These are phyloP conservation scores for Cladosporium sp. DNA, from an alignment of 2,329 filamentous ascomycete species.

Conservation along the genomic window DNA sequence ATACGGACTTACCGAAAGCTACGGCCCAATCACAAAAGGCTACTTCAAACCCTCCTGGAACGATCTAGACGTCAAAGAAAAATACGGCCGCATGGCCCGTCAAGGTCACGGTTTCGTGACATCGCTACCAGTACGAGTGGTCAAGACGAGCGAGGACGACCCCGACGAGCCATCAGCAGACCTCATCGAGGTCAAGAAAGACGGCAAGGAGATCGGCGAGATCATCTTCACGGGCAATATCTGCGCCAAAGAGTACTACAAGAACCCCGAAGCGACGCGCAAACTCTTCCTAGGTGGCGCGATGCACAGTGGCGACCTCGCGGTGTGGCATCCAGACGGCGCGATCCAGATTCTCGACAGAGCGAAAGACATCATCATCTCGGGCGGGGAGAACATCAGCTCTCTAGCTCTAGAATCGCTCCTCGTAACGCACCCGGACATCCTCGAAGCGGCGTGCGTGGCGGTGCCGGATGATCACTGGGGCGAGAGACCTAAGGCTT, in stretches of 20 bases:
- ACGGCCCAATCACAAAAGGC: slow-evolving; percentile 91
- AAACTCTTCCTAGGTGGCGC: slow-evolving; percentile 86
- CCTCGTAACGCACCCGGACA: slow-evolving; percentile 79
- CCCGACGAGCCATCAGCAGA: slow-evolving; percentile 38
- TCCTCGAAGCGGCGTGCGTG: slow-evolving; percentile 89
- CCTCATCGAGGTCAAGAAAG: slow-evolving; percentile 61
- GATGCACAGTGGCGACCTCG: slow-evolving; percentile 84
- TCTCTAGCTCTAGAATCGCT: slow-evolving; percentile 87
- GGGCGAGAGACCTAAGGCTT: slow-evolving; percentile 95
- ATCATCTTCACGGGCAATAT: slow-evolving; percentile 90
- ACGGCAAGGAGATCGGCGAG: slow-evolving; percentile 74
- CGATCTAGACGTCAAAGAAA: slow-evolving; percentile 64
- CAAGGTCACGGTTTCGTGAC: slow-evolving; percentile 91
- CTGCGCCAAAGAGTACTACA: slow-evolving; percentile 86
- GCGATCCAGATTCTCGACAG: slow-evolving; percentile 88
- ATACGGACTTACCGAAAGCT: slow-evolving; percentile 84
- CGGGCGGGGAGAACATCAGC: slow-evolving; percentile 94
- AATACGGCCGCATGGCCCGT: slow-evolving; percentile 83
- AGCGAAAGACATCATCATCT: slow-evolving; percentile 97
- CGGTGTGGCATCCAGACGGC: slow-evolving; percentile 88
- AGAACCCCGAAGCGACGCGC: slow-evolving; percentile 76
- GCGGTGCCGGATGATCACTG: slow-evolving; percentile 83
- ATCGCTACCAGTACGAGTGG: slow-evolving; percentile 71
- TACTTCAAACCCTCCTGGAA: slow-evolving; percentile 86
- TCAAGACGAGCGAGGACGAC: slow-evolving; percentile 67